Percentiles rank a stretch among this genome's conserved stretches.
Evolutionary conservation across 2,329 filamentous ascomycete species (phyloP).

Genomic region (Annulohypoxylon truncatum): DNA sequence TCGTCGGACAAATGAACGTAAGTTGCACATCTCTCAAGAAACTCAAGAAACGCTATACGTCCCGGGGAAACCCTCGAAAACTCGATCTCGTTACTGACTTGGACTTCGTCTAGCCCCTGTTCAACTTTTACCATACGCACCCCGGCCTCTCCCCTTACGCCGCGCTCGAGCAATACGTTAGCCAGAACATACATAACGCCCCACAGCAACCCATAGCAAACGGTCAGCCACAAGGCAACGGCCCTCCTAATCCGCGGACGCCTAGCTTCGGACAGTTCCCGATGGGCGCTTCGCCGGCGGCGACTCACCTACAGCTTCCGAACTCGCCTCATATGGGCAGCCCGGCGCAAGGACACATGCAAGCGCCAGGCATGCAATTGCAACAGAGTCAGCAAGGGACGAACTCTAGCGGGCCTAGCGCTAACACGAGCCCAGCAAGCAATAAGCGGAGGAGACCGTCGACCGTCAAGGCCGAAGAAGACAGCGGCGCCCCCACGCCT

Average conservation of each 20-base stretch:
- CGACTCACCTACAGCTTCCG: conserved; percentile 69
- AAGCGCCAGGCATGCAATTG: conserved; percentile 73
- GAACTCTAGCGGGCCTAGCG: conserved; percentile 72
- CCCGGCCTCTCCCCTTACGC: conserved; percentile 65
- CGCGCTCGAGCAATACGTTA: conserved; percentile 71
- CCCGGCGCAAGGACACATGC: conserved; percentile 71
- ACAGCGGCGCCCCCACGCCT: conserved; percentile 63
- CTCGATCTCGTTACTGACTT: conserved; percentile 9
- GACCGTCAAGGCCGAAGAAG: conserved; percentile 68
- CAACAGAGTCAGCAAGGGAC: conserved; percentile 77
- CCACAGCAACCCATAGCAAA: conserved; percentile 56
- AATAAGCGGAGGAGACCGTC: conserved; percentile 70
- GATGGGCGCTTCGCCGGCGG: conserved; percentile 69
- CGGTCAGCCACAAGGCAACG: conserved; percentile 57
- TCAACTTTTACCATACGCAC: conserved; percentile 67
- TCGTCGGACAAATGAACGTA: conserved; percentile 73
- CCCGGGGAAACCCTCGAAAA: background rate
- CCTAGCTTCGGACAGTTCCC: conserved; percentile 68
- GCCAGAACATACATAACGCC: conserved; percentile 56
- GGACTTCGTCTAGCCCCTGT: conserved; percentile 58
- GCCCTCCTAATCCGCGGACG: conserved; percentile 63
- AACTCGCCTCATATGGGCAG: conserved; percentile 72
- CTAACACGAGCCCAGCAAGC: conserved; percentile 72
- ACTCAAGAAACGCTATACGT: background rate
- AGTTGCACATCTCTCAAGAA: conserved; percentile 25